Percentiles rank a stretch among this genome's conserved stretches.
phyloP scores from a whole-genome alignment of 2,329 filamentous ascomycete species.

The Hypoxylon sp. region DNA sequence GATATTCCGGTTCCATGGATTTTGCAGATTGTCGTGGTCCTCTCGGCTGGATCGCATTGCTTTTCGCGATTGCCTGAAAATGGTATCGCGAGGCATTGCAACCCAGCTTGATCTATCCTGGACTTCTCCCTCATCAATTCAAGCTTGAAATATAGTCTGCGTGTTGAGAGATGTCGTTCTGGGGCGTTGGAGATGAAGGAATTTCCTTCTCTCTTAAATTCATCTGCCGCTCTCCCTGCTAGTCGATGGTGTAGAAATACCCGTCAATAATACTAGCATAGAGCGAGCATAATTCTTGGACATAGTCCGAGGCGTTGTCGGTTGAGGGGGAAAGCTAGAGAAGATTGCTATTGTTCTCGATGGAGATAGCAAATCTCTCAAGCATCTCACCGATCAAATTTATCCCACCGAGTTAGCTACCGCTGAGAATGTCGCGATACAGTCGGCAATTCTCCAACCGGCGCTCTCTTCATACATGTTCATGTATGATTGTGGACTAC shows the following conservation, averaged over 20 bases:
- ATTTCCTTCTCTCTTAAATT: conserved; percentile 76
- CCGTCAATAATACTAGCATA: conserved; percentile 43
- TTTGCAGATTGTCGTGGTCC: conserved; percentile 82
- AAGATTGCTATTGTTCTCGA: conserved; percentile 16
- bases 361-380: conserved; percentile 32
- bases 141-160: conserved; percentile 58
- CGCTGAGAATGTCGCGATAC: conserved; percentile 89
- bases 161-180: conserved; percentile 65
- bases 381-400: conserved; percentile 79
- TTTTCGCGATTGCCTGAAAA: conserved; percentile 48
- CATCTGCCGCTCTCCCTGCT: conserved; percentile 66
- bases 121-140: conserved; percentile 64
- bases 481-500: conserved; percentile 69
- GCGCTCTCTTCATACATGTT: conserved; percentile 72
- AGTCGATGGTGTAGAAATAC: conserved; percentile 43
- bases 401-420: conserved; percentile 83
- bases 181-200: conserved; percentile 84
- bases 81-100: conserved; percentile 50
- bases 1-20: conserved; percentile 60
- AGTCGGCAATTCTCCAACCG: conserved; percentile 92
- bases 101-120: conserved; percentile 84
- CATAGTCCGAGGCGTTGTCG: conserved; percentile 74
- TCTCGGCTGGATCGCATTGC: conserved; percentile 73
- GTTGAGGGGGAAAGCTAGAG: conserved; percentile 64
- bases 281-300: conserved; percentile 57